These are phyloP conservation scores for Candida taoyuanica DNA, from an alignment of 805 yeast genomes.

Conservation along the genomic window DNA sequence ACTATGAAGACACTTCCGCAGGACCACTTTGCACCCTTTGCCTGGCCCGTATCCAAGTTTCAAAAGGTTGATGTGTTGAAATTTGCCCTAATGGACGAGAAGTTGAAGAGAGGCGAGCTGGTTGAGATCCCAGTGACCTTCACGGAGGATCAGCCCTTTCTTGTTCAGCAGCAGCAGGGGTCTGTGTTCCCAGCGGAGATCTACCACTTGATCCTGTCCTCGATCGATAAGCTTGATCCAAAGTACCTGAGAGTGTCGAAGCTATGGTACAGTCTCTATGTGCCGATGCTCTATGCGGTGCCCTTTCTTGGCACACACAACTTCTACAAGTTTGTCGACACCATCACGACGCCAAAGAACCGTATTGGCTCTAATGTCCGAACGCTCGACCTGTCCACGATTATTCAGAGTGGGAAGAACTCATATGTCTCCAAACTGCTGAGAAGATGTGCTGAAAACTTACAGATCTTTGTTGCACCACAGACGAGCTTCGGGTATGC, in stretches of 20 bases:
- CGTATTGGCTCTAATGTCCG: conserved; percentile 55
- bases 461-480: conserved; percentile 79
- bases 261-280: conserved; percentile 51
- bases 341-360: conserved; percentile 47
- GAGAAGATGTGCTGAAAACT: conserved; percentile 63
- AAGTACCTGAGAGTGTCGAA: conserved; percentile 57
- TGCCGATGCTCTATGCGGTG: conserved; percentile 59
- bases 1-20: not conserved
- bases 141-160: conserved; percentile 1
- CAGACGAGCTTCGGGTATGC: conserved; percentile 93
- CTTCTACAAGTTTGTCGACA: conserved; percentile 67
- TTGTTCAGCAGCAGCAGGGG: conserved; percentile 3
- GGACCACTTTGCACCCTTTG: conserved; percentile 2
- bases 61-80: conserved; percentile 44
- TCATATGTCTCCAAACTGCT: conserved; percentile 81
- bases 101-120: conserved; percentile 11
- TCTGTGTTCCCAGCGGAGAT: conserved; percentile 27
- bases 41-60: conserved; percentile 48
- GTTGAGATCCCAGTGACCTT: conserved; percentile 13
- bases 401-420: conserved; percentile 88
- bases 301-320: conserved; percentile 67
- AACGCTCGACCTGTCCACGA: conserved; percentile 67
- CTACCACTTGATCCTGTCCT: conserved; percentile 26
- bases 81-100: conserved; percentile 29
- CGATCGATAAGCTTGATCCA: conserved; percentile 35